phyloP scores from a whole-genome alignment of 345 rosid genomes.

The Salix viminalis region DNA sequence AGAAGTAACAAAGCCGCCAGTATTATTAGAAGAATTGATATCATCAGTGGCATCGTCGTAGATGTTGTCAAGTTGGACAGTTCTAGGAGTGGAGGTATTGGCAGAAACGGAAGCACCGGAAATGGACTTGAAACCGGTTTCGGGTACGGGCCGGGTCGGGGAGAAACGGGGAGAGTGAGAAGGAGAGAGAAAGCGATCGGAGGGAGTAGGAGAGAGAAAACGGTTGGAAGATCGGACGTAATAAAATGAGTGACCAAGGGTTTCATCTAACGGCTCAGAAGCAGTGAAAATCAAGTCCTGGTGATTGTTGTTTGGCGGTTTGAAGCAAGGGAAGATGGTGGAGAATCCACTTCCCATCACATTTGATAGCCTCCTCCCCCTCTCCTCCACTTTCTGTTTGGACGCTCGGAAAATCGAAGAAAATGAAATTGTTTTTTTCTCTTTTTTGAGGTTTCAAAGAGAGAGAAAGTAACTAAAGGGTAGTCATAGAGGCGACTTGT shows the following conservation, averaged over 20 bases:
- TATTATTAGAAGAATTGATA: conserved; percentile 10
- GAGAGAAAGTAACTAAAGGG: background rate
- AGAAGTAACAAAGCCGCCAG: conserved; percentile 14
- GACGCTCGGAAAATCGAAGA: conserved; percentile 27
- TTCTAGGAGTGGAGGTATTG: conserved; percentile 71
- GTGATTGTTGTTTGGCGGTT: conserved; percentile 33
- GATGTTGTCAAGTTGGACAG: conserved; percentile 70
- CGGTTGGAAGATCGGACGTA: conserved; percentile 91
- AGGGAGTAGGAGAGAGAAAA: conserved; percentile 72
- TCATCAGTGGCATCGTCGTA: conserved; percentile 74
- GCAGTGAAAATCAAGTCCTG: conserved; percentile 45
- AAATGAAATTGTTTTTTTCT: background rate
- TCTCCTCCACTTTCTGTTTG: conserved; percentile 24
- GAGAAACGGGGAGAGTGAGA: conserved; percentile 84
- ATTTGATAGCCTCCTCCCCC: conserved; percentile 42
- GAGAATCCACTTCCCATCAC: conserved; percentile 99
- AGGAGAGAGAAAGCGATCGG: conserved; percentile 89
- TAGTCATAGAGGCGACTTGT: background rate
- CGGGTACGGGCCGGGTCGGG: conserved; percentile 51
- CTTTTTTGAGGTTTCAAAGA: background rate
- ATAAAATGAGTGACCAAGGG: conserved; percentile 92
- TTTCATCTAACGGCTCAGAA: conserved; percentile 77
- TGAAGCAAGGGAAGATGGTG: conserved; percentile 65
- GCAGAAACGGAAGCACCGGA: conserved; percentile 95
- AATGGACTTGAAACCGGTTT: conserved; percentile 71